Base-by-base conservation (phyloP, 176 grass and related monocot species). In the Alopecurus myosuroides region DNA sequence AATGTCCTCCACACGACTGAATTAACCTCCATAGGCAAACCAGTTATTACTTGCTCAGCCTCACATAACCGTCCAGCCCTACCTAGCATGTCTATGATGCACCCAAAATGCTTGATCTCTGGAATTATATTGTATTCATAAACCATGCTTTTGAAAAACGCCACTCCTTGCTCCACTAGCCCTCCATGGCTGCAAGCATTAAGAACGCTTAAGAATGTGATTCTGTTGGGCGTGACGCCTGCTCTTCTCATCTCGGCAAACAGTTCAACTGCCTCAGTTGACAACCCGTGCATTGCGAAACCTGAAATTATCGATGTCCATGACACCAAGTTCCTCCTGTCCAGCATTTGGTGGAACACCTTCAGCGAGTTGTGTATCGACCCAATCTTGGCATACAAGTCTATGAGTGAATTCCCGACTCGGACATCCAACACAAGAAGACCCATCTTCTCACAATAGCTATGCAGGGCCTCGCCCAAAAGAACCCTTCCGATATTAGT, bases 121-220 rank as follows among this genome's bases (percentile, higher is more conserved):
- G 93, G 88, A 63, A 78, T 78, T 25, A 95, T 77, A 58, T 65
- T 78, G 53, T 90, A 88, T 12, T 92, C 90, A 33, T 84, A 88
- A 18, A 92, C 83, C 93, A 95, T 95, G 82, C 40, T 81, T 65
- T 49, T 90, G 80, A 95, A 90, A 56, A 92, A 90, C 9, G 34
- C 35, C 29, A 95, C 34, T 52, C 93, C 93, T 86, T 90, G 78
- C 39, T 95, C 88, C 41, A 92, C 93, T 37, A 95, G 80, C 9
- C 93, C 93, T 46, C 93, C 90, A 74, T 94, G 93, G 70, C 64
- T 92, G 66, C 93, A 94, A 30, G 90, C 93, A 86, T 78, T 84
- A 23, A 94, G 74, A 14, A 86, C 83, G 56, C 90, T 86, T 28
- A 94, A 85, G 78, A 94, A 92, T 19, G 87, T 90, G 74, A 94